Percentiles rank a stretch among this genome's conserved stretches.
Evolutionary conservation across 2,329 filamentous ascomycete genomes (phyloP).

Genomic region (Uncinocarpus reesii): DNA sequence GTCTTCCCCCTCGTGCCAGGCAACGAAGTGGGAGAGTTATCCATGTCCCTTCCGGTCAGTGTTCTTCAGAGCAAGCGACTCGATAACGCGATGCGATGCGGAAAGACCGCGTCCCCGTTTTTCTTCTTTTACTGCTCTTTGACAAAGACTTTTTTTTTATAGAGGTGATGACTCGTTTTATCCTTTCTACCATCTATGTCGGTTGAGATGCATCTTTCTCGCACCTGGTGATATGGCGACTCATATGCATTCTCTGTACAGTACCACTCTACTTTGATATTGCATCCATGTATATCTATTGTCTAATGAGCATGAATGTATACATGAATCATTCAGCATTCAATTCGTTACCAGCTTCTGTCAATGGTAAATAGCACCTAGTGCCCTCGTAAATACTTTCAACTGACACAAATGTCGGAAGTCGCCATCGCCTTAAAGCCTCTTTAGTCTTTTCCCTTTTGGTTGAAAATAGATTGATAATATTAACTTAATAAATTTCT

Average conservation of each 20-base stretch:
- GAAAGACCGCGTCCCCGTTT: neutral
- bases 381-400: no score
- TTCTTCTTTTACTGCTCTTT: neutral
- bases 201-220: neutral
- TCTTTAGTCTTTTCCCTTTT: neutral
- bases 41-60: neutral
- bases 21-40: neutral
- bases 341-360: no score
- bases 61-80: neutral
- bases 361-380: no score
- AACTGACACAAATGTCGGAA: no score
- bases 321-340: neutral
- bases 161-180: neutral
- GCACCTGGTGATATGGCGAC: neutral
- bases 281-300: constrained; percentile 8
- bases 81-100: neutral
- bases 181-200: neutral
- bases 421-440: no score
- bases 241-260: neutral
- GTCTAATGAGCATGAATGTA: constrained; percentile 9
- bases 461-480: constrained; percentile 4
- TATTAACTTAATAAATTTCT: neutral
- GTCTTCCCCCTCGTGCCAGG: neutral
- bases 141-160: neutral
- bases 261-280: neutral